phyloP scores from a whole-genome alignment of 768 basidiomycete genomes.

The Podaxis rugospora region DNA sequence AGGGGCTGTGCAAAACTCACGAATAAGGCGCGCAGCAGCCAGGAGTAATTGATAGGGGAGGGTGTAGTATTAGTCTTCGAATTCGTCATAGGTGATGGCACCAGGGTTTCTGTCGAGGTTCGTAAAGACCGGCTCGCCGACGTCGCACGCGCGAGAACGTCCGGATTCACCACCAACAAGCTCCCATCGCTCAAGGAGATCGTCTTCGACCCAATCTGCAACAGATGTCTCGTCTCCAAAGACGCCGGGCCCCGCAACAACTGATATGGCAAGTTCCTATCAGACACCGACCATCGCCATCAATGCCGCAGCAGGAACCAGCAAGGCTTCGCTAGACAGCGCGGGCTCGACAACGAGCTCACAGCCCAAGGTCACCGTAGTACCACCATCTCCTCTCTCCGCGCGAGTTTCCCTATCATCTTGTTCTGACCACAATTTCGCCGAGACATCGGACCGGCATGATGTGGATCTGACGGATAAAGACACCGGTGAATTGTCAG shows the following conservation, averaged over 20 bases:
- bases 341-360: neutral
- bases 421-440: neutral
- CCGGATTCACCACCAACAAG: neutral
- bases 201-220: neutral
- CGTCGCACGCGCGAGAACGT: slow-evolving; percentile 1
- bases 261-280: neutral
- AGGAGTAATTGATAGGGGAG: neutral
- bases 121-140: slow-evolving; percentile 2
- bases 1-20: neutral
- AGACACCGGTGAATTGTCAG: slow-evolving; percentile 5
- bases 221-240: neutral
- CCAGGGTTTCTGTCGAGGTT: slow-evolving; percentile 10
- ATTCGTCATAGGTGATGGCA: slow-evolving; percentile 8
- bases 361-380: slow-evolving; percentile 5
- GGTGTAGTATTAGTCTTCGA: neutral
- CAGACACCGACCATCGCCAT: slow-evolving; percentile 2
- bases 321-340: slow-evolving; percentile 1
- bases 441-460: slow-evolving; percentile 8
- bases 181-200: neutral
- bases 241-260: neutral
- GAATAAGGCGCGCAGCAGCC: neutral
- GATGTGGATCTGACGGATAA: slow-evolving; percentile 5
- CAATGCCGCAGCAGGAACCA: neutral
- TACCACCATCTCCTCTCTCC: slow-evolving; percentile 8
- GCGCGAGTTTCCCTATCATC: neutral